Evolutionary conservation across 176 grass and related monocot species (phyloP).

Genomic region (Carex parvula): DNA sequence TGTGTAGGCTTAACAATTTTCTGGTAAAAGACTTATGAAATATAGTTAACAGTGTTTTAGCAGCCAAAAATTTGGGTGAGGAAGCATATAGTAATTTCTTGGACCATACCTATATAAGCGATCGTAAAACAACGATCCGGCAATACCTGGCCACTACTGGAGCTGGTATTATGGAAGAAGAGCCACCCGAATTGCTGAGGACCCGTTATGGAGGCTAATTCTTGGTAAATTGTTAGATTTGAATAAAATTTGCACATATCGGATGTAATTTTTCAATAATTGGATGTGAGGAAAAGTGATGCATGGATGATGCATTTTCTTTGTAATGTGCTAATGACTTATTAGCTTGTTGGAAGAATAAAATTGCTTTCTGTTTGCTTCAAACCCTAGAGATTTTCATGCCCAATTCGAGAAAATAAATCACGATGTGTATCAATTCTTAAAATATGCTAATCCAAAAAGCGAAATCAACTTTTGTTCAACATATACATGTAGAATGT

Average conservation of each 20-base stretch:
- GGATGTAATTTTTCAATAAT: background rate
- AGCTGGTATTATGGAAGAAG: conserved; percentile 83
- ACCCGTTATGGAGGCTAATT: conserved; percentile 71
- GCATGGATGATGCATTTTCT: background rate
- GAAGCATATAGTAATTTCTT: conserved; percentile 67
- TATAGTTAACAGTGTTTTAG: conserved; percentile 15
- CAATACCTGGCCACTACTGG: conserved; percentile 61
- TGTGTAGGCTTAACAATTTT: background rate
- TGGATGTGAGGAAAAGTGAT: background rate
- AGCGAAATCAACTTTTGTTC: too few relatives aligned
- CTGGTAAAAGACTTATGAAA: conserved; percentile 7
- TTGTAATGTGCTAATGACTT: background rate
- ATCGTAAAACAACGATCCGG: conserved; percentile 59
- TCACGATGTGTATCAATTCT: background rate
- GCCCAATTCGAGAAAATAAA: background rate
- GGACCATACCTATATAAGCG: conserved; percentile 82
- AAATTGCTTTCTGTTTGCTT: too few relatives aligned
- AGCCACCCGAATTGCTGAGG: conserved; percentile 59
- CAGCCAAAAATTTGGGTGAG: conserved; percentile 19
- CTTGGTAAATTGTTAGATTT: background rate
- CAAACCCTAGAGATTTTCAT: background rate
- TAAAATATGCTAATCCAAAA: background rate
- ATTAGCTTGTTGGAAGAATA: too few relatives aligned
- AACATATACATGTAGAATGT: too few relatives aligned
- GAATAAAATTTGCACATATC: background rate